These are phyloP conservation scores for Plasmodium yoelii DNA, from an alignment of 169 alveolate genomes.

Conservation along the genomic window DNA sequence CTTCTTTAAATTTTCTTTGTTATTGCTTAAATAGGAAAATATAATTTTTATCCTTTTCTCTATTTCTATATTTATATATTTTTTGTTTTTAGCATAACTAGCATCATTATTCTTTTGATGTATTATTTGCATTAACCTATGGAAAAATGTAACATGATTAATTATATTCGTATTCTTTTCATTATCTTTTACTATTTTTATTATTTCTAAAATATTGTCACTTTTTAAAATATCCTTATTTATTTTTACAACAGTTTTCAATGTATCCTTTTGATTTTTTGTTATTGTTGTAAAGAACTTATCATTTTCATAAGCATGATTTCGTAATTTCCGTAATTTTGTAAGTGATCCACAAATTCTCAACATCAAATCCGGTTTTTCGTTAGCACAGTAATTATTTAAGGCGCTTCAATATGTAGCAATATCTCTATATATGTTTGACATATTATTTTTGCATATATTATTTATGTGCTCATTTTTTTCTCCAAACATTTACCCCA, in stretches of 20 bases:
- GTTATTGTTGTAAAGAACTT: conserved; percentile 4
- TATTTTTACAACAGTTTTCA: conserved; percentile 25
- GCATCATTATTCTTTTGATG: conserved; percentile 1
- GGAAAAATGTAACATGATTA: conserved; percentile 61
- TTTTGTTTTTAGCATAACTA: conserved; percentile 24
- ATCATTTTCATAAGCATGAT: conserved; percentile 1
- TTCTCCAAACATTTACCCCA: too few species aligned
- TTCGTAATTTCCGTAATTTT: conserved; percentile 13
- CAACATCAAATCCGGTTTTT: conserved; percentile 21
- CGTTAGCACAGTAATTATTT: not conserved
- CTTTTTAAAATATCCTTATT: conserved; percentile 60
- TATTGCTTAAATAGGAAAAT: conserved; percentile 33
- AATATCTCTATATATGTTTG: not conserved
- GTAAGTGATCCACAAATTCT: not conserved
- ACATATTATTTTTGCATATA: not conserved
- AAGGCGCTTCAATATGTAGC: not conserved
- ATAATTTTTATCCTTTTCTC: conserved; percentile 43
- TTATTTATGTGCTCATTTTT: too few species aligned
- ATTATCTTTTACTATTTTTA: conserved; percentile 50
- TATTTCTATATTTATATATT: conserved; percentile 45
- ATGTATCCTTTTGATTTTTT: conserved; percentile 19
- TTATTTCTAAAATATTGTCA: conserved; percentile 38
- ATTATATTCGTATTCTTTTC: conserved; percentile 43
- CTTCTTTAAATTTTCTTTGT: conserved; percentile 12
- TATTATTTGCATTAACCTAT: conserved; percentile 63